Conservation (phyloP, 164 flowering plant species). For the Stephania japonica region DNA sequence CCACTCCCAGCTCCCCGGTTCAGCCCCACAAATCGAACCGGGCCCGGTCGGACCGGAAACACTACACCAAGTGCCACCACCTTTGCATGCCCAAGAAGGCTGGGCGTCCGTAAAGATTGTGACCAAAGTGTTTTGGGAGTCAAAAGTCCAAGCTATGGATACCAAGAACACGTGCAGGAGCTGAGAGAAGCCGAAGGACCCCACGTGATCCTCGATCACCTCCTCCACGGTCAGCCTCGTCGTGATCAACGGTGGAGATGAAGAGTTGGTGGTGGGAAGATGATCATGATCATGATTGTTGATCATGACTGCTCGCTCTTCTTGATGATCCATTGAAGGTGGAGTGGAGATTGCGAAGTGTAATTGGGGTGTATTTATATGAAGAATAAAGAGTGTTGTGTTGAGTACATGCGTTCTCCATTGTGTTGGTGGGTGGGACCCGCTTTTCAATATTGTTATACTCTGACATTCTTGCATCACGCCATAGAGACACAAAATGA, state of each 20-base stretch:
- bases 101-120: constrained; percentile 58
- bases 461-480: no score
- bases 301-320: neutral
- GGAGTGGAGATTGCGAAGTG: neutral
- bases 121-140: constrained; percentile 49
- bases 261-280: neutral
- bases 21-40: constrained; percentile 30
- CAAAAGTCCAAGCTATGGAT: constrained; percentile 56
- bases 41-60: neutral
- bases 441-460: no score
- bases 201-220: constrained; percentile 46
- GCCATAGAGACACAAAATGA: no score
- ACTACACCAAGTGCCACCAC: constrained; percentile 13
- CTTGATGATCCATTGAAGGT: neutral
- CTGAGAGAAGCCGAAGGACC: constrained; percentile 53
- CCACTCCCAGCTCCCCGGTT: constrained; percentile 57
- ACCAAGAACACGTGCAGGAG: constrained; percentile 49
- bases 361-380: neutral
- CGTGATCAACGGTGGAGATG: constrained; percentile 1
- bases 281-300: neutral
- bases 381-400: neutral
- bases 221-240: constrained; percentile 49
- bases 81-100: constrained; percentile 48
- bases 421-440: neutral
- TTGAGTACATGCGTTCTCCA: neutral